Conservation (phyloP, 2,329 filamentous ascomycete genomes). For the Aspergillus sclerotialis region DNA sequence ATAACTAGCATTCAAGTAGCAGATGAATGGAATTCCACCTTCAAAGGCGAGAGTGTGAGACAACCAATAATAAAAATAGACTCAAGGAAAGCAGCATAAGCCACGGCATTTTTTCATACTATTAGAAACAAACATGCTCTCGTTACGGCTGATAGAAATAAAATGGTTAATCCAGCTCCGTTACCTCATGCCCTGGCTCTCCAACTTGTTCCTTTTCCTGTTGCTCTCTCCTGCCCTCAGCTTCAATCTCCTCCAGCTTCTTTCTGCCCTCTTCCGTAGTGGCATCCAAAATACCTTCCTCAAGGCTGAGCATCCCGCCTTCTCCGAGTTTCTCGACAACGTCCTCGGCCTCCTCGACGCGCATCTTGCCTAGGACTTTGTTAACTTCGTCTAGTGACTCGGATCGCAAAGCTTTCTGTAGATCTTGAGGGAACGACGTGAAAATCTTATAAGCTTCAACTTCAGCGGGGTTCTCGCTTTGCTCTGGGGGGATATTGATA, state of each 20-base stretch:
- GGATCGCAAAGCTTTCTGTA: constrained; percentile 77
- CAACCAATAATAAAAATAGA: no score
- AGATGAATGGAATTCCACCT: no score
- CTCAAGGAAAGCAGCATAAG: no score
- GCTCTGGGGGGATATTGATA: constrained; percentile 68
- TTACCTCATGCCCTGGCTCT: constrained; percentile 45
- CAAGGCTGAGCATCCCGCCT: constrained; percentile 81
- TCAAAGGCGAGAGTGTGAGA: no score
- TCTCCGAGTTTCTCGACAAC: constrained; percentile 73
- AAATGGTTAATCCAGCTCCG: constrained; percentile 30
- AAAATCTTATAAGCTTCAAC: constrained; percentile 67
- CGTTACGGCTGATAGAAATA: no score
- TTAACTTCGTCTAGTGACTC: constrained; percentile 86
- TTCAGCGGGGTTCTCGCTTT: constrained; percentile 57
- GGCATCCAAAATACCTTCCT: constrained; percentile 90
- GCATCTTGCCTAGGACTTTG: constrained; percentile 81
- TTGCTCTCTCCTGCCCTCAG: constrained; percentile 35
- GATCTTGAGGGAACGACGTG: constrained; percentile 71
- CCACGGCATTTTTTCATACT: no score
- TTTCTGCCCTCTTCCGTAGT: constrained; percentile 81
- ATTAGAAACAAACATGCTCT: no score
- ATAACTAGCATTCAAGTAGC: no score
- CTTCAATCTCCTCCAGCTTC: constrained; percentile 68
- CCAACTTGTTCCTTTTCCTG: constrained; percentile 46
- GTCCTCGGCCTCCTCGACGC: constrained; percentile 78